Conservation (phyloP, 2,329 filamentous ascomycete genomes). For the Penicillium olsonii region DNA sequence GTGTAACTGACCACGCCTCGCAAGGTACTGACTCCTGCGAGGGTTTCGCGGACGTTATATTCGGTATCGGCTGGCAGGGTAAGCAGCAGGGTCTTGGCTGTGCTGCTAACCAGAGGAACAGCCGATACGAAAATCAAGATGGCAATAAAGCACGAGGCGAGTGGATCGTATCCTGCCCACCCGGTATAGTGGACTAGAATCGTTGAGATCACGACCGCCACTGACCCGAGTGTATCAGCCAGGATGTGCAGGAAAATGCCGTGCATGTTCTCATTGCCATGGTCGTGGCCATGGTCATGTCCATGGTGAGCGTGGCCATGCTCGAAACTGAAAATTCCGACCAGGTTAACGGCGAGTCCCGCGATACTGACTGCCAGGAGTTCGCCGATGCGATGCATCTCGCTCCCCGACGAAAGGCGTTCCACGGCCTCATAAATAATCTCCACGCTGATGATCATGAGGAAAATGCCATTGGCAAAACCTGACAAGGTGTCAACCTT, state of each 20-base stretch:
- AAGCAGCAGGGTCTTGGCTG: slow-evolving; percentile 78
- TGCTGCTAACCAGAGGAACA: slow-evolving; percentile 80
- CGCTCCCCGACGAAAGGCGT: slow-evolving; percentile 76
- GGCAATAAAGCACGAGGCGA: slow-evolving; percentile 92
- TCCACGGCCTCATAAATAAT: slow-evolving; percentile 95
- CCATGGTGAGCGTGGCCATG: slow-evolving; percentile 61
- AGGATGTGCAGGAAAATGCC: slow-evolving; percentile 96
- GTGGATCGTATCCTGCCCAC: slow-evolving; percentile 91
- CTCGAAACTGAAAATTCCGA: slow-evolving; percentile 84
- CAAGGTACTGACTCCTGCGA: slow-evolving; percentile 79
- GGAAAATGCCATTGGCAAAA: slow-evolving; percentile 92
- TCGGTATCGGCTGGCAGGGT: slow-evolving; percentile 83
- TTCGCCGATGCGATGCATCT: slow-evolving; percentile 82
- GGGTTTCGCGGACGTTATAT: slow-evolving; percentile 80
- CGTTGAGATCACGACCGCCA: slow-evolving; percentile 91
- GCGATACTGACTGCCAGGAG: slow-evolving; percentile 84
- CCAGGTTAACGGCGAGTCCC: slow-evolving; percentile 84
- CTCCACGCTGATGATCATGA: slow-evolving; percentile 92
- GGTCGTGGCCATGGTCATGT: slow-evolving; percentile 50
- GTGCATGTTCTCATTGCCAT: slow-evolving; percentile 96
- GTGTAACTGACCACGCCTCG: slow-evolving; percentile 83
- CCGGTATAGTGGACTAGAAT: slow-evolving; percentile 81
- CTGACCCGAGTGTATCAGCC: slow-evolving; percentile 90
- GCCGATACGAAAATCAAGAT: slow-evolving; percentile 91
- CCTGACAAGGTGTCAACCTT: slow-evolving; percentile 96